A percentile compares a stretch with the other conserved stretches of the same genome.
Conservation (phyloP, 495 filamentous ascomycete genomes). For the Darksidea phi region DNA sequence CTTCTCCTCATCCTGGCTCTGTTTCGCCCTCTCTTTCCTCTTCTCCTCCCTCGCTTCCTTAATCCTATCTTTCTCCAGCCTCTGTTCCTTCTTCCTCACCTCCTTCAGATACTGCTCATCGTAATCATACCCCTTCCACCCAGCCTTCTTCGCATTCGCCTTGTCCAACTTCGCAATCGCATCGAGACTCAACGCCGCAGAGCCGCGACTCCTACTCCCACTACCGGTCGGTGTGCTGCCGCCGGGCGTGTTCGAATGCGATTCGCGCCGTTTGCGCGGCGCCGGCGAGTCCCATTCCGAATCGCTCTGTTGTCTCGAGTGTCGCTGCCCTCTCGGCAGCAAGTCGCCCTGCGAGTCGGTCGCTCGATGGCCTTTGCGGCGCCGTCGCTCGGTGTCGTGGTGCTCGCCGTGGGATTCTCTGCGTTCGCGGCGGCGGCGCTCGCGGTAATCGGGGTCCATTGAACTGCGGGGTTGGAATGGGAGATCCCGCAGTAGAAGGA, state of each 20-base stretch:
- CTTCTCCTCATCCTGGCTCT: constrained; percentile 35
- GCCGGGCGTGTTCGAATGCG: background rate
- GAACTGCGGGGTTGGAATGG: constrained; percentile 4
- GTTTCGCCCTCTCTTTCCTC: constrained; percentile 39
- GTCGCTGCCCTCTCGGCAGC: constrained; percentile 23
- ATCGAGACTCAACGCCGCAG: constrained; percentile 38
- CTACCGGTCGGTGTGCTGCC: background rate
- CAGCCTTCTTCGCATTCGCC: constrained; percentile 41
- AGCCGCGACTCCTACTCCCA: constrained; percentile 18
- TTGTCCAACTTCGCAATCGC: constrained; percentile 43
- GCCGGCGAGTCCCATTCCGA: constrained; percentile 32
- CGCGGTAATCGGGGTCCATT: constrained; percentile 25
- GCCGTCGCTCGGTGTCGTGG: constrained; percentile 14
- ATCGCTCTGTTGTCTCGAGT: constrained; percentile 19
- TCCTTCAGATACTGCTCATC: constrained; percentile 37
- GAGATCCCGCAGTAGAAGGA: background rate
- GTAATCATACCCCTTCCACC: constrained; percentile 41
- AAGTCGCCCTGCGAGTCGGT: constrained; percentile 43
- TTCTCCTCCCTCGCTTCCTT: constrained; percentile 38
- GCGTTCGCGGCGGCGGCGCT: constrained; percentile 20
- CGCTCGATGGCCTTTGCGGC: constrained; percentile 37
- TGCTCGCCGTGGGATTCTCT: constrained; percentile 15
- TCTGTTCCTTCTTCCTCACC: constrained; percentile 33
- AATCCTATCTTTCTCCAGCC: constrained; percentile 30
- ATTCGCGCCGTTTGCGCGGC: constrained; percentile 22